Evolutionary conservation across 2,329 filamentous ascomycete genomes (phyloP).

Genomic region (Cladosporium cucumerinum): DNA sequence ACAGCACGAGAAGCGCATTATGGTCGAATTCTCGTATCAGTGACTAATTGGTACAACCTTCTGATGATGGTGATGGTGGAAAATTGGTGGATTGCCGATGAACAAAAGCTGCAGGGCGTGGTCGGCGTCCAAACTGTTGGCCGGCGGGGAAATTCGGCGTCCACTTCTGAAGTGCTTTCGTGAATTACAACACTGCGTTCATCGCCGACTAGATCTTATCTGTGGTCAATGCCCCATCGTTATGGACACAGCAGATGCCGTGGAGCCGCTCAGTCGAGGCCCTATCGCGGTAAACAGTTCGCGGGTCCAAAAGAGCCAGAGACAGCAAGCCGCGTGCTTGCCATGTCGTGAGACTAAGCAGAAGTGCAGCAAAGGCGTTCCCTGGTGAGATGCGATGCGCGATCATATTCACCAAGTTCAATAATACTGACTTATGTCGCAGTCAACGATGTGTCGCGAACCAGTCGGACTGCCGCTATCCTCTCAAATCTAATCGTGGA

Average conservation of each 20-base stretch:
- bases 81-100: neutral
- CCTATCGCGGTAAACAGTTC: neutral
- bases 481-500: constrained; percentile 9
- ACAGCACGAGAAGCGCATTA: neutral
- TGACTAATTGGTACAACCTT: constrained; percentile 8
- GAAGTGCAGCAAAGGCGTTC: constrained; percentile 10
- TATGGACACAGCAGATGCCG: neutral
- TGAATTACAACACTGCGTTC: neutral
- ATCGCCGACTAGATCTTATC: neutral
- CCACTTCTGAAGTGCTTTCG: neutral
- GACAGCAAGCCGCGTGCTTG: constrained; percentile 8
- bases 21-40: neutral
- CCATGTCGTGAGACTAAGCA: constrained; percentile 10
- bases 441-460: constrained; percentile 1
- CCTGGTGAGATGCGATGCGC: neutral
- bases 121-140: neutral
- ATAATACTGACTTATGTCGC: neutral
- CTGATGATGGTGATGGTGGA: neutral
- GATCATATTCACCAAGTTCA: neutral
- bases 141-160: neutral
- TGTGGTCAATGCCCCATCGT: neutral
- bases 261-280: neutral
- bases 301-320: neutral
- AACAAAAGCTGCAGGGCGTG: neutral
- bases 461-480: neutral